Conservation (phyloP, 2,329 filamentous ascomycete genomes). For the Massarina eburnea region DNA sequence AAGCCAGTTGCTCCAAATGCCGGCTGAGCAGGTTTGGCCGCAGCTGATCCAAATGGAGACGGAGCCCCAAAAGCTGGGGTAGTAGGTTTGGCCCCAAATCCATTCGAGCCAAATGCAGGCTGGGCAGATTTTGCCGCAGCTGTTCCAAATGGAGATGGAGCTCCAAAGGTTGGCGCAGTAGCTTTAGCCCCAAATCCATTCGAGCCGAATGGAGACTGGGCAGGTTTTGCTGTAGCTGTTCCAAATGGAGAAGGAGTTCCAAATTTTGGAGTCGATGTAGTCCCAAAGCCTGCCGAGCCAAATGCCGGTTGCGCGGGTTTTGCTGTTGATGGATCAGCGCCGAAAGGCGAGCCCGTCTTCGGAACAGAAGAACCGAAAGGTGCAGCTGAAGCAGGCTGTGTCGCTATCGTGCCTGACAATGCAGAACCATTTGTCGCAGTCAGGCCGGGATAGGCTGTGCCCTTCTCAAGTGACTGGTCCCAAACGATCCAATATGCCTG, state of each 20-base stretch:
- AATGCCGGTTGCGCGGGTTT: conserved; percentile 18
- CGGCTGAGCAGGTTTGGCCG: conserved; percentile 6
- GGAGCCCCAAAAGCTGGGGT: not conserved
- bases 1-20: conserved; percentile 27
- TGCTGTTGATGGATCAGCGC: conserved; percentile 12
- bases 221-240: not conserved
- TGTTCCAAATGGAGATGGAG: no score
- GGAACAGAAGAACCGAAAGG: conserved; percentile 11
- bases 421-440: conserved; percentile 43
- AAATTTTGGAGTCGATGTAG: conserved; percentile 24
- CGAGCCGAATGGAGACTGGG: not conserved
- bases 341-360: conserved; percentile 9
- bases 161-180: not conserved
- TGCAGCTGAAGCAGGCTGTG: conserved; percentile 8
- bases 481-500: conserved; percentile 92
- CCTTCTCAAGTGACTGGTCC: conserved; percentile 76
- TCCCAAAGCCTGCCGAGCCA: no score
- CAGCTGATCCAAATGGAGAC: no score
- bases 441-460: conserved; percentile 73
- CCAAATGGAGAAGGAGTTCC: conserved; percentile 24
- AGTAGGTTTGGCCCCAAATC: not conserved
- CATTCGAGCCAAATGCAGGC: not conserved
- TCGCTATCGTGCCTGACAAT: conserved; percentile 34
- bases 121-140: conserved; percentile 6
- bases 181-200: not conserved